phyloP scores from a whole-genome alignment of 805 yeast genomes.

The Scheffersomyces ergatensis region DNA sequence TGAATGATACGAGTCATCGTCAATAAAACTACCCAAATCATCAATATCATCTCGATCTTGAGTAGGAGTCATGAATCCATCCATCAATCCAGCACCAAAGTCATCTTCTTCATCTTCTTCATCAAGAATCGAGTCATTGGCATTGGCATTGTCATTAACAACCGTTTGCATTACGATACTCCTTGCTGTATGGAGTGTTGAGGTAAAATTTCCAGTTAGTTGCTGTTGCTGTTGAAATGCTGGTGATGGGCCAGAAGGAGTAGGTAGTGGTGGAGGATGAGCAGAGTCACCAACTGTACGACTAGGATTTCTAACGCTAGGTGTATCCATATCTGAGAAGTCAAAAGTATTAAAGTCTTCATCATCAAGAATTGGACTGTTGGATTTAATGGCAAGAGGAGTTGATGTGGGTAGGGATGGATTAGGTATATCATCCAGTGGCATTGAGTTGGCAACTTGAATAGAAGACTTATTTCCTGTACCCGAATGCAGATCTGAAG shows the following conservation, averaged over 20 bases:
- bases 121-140: conserved; percentile 2
- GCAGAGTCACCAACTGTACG: too few species aligned
- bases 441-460: background rate
- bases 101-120: conserved; percentile 29
- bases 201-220: background rate
- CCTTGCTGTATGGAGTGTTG: background rate
- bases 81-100: conserved; percentile 32
- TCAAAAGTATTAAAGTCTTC: conserved; percentile 8
- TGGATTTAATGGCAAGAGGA: background rate
- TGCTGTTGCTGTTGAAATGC: too few species aligned
- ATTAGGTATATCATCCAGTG: background rate
- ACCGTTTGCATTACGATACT: background rate
- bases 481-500: background rate
- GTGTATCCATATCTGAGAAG: conserved; percentile 5
- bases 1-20: conserved; percentile 8
- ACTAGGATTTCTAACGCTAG: background rate
- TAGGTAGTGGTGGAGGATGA: conserved; percentile 7
- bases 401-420: background rate
- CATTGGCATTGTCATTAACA: background rate
- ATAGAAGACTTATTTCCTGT: too few species aligned
- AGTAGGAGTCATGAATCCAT: conserved; percentile 31
- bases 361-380: background rate
- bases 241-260: conserved; percentile 5
- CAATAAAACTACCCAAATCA: conserved; percentile 25
- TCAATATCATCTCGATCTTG: conserved; percentile 30